Conservation (phyloP, 1,139 yeast genomes). For the Barnettozyma hawaiiensis region DNA sequence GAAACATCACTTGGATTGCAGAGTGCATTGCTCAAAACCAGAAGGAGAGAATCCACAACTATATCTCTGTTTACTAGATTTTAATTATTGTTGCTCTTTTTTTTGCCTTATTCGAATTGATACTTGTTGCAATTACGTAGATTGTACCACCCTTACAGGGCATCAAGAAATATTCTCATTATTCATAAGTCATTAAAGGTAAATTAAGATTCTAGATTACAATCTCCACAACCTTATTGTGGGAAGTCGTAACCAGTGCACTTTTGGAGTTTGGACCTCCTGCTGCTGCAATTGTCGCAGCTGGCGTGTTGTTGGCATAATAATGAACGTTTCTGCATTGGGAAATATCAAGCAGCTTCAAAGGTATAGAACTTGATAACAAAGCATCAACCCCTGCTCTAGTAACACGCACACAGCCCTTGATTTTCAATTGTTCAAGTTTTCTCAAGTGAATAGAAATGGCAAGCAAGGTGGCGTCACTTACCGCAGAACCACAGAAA, state of each 20-base stretch:
- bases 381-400: slow-evolving; percentile 68
- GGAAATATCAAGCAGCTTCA: slow-evolving; percentile 52
- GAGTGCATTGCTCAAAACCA: slow-evolving; percentile 93
- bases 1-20: slow-evolving; percentile 97
- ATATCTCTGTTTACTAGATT: slow-evolving; percentile 60
- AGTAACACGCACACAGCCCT: slow-evolving; percentile 72
- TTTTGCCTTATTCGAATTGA: no score
- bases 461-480: slow-evolving; percentile 60
- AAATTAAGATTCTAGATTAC: slow-evolving; percentile 27
- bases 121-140: no score
- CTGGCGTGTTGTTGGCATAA: slow-evolving; percentile 53
- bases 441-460: slow-evolving; percentile 50
- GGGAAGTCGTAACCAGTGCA: slow-evolving; percentile 53
- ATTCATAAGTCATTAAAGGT: slow-evolving; percentile 4
- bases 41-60: slow-evolving; percentile 73
- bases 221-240: slow-evolving; percentile 50
- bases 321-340: slow-evolving; percentile 61
- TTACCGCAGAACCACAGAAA: slow-evolving; percentile 76
- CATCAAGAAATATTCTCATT: background rate
- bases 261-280: slow-evolving; percentile 44
- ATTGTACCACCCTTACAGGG: no score
- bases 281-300: slow-evolving; percentile 45
- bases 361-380: slow-evolving; percentile 49
- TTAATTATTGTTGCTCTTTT: no score
- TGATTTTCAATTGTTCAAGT: slow-evolving; percentile 45